Conservation (phyloP, 225 moss, liverwort and hornwort genomes). For the Pleurozium schreberi region DNA sequence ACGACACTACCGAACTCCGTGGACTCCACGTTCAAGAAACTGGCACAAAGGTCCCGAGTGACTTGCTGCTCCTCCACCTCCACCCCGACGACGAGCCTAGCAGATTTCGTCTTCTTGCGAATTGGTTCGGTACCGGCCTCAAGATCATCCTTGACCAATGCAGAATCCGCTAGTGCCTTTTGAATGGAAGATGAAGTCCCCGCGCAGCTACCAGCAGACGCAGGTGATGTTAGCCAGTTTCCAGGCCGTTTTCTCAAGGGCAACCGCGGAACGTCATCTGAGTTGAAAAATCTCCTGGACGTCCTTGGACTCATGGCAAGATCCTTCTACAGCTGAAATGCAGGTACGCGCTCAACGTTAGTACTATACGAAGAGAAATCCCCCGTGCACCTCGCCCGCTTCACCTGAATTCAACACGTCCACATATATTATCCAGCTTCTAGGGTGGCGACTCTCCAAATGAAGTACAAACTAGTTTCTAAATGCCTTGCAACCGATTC, state of each 20-base stretch:
- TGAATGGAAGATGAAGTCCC: background rate
- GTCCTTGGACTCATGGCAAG: conserved; percentile 16
- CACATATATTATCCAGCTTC: background rate
- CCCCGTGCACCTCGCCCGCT: background rate
- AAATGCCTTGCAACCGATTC: too few relatives aligned
- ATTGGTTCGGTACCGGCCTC: background rate
- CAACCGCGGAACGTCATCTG: background rate
- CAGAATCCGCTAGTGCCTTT: background rate
- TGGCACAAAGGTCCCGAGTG: conserved; percentile 21
- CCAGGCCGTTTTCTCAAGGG: conserved; percentile 18
- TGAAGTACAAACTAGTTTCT: background rate
- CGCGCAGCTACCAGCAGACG: background rate
- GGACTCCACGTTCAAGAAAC: conserved; percentile 3
- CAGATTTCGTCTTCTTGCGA: conserved; percentile 11
- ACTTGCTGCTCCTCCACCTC: conserved; percentile 2
- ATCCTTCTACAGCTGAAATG: background rate
- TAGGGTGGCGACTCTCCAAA: background rate
- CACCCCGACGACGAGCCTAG: background rate
- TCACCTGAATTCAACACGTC: background rate
- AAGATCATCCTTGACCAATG: background rate
- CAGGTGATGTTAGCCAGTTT: background rate
- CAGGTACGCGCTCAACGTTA: background rate
- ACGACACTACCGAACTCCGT: background rate
- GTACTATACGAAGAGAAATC: background rate
- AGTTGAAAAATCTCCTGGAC: background rate